These are phyloP conservation scores for Aspergillus saccharolyticus DNA, from an alignment of 495 filamentous ascomycete species.

Conservation along the genomic window DNA sequence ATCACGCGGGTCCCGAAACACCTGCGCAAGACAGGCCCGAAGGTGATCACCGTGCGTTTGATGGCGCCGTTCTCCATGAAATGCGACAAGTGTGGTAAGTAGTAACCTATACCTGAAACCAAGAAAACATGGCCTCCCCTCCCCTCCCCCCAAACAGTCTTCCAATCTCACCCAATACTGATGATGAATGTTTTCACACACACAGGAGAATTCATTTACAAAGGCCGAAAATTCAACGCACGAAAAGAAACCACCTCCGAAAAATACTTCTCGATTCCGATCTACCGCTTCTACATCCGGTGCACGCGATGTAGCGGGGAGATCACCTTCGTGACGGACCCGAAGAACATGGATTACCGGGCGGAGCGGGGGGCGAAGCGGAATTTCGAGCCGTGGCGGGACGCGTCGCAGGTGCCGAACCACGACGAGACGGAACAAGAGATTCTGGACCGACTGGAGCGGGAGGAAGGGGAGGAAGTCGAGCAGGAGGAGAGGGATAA, in stretches of 20 bases:
- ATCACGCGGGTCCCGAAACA: conserved; percentile 71
- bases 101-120: not conserved
- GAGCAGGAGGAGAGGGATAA: conserved; percentile 57
- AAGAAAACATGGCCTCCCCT: too few relatives aligned
- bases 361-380: conserved; percentile 84
- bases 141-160: not conserved
- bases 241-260: conserved; percentile 92
- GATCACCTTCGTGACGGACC: conserved; percentile 93
- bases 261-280: conserved; percentile 81
- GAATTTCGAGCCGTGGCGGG: conserved; percentile 89
- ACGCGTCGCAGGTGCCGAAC: conserved; percentile 38
- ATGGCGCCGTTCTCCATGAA: conserved; percentile 98
- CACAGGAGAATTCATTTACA: conserved; percentile 81
- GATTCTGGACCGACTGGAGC: conserved; percentile 75
- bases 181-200: not conserved
- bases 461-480: conserved; percentile 57
- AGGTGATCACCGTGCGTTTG: conserved; percentile 83
- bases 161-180: not conserved
- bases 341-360: conserved; percentile 88
- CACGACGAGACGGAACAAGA: conserved; percentile 80
- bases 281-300: conserved; percentile 91
- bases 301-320: conserved; percentile 87
- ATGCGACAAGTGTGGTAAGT: conserved; percentile 70
- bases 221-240: conserved; percentile 94
- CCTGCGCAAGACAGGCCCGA: conserved; percentile 55